phyloP scores from a whole-genome alignment of 2,329 filamentous ascomycete species.

The Samsoniella hepiali region DNA sequence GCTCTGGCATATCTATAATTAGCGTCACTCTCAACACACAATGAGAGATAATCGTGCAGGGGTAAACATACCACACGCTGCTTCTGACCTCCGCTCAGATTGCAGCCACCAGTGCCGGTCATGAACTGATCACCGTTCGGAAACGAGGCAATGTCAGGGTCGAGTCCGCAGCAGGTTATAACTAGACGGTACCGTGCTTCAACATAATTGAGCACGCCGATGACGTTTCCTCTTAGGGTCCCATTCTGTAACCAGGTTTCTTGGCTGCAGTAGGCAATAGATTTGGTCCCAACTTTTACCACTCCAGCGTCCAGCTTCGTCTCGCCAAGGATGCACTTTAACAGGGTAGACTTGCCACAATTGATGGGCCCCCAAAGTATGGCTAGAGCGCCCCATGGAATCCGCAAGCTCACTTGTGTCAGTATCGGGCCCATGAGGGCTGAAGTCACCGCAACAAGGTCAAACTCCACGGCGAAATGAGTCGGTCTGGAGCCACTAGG shows the following conservation, averaged over 20 bases:
- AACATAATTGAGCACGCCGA: background rate
- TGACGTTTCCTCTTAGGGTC: background rate
- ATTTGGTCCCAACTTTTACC: background rate
- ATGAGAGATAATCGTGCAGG: too few relatives aligned
- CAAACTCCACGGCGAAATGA: background rate
- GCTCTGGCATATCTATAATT: background rate
- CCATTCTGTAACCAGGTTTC: conserved; percentile 1
- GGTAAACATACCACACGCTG: conserved; percentile 4
- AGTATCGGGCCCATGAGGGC: background rate
- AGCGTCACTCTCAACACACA: too few relatives aligned
- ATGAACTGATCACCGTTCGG: background rate
- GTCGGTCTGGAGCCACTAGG: background rate
- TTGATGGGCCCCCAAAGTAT: background rate
- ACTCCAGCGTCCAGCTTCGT: background rate
- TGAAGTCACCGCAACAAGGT: background rate
- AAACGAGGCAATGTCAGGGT: background rate
- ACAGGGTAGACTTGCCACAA: conserved; percentile 8
- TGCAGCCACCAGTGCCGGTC: conserved; percentile 8
- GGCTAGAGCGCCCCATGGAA: background rate
- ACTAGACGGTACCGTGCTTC: background rate
- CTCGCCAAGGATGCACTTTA: conserved; percentile 1
- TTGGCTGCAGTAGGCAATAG: conserved; percentile 7
- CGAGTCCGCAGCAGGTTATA: background rate
- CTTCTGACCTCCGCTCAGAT: conserved; percentile 15
- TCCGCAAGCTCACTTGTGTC: background rate